Evolutionary conservation across 371 early-diverging fungal genomes (phyloP).

Genomic region (Lichtheimia ramosa): DNA sequence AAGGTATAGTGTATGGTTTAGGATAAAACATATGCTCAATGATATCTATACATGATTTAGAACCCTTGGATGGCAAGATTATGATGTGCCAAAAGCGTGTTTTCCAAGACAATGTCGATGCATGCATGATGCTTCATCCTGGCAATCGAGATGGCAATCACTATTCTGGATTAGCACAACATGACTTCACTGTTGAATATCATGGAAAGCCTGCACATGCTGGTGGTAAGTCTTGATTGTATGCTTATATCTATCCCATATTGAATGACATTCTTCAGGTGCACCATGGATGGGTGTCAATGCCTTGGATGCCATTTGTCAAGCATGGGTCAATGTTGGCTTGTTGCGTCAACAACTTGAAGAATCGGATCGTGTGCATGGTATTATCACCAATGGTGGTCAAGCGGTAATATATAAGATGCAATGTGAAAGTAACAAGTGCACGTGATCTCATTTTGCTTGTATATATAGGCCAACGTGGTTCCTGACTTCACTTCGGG

Average conservation of each 20-base stretch:
- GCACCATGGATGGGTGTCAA: conserved; percentile 42
- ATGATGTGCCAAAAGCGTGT: conserved; percentile 61
- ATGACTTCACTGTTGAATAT: conserved; percentile 58
- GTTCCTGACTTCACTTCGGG: conserved; percentile 64
- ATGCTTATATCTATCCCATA: neutral
- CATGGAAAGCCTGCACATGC: conserved; percentile 72
- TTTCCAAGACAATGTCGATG: conserved; percentile 58
- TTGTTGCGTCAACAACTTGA: conserved; percentile 68
- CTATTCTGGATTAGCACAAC: conserved; percentile 41
- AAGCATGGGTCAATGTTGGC: conserved; percentile 59
- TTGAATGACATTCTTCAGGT: conserved; percentile 21
- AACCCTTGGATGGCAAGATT: conserved; percentile 72
- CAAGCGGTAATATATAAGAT: conserved; percentile 46
- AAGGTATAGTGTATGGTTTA: too few relatives aligned
- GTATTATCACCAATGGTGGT: conserved; percentile 74
- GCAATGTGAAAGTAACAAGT: neutral
- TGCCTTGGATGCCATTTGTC: conserved; percentile 71
- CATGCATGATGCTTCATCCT: conserved; percentile 71
- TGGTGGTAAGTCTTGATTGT: conserved; percentile 18
- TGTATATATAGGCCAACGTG: conserved; percentile 28
- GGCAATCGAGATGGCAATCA: conserved; percentile 31
- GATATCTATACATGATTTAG: neutral
- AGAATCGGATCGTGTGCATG: conserved; percentile 53
- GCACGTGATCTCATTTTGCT: neutral
- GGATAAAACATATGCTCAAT: too few relatives aligned